Evolutionary conservation across 2,329 filamentous ascomycete species (phyloP).

Genomic region (Thermoascus crustaceus): DNA sequence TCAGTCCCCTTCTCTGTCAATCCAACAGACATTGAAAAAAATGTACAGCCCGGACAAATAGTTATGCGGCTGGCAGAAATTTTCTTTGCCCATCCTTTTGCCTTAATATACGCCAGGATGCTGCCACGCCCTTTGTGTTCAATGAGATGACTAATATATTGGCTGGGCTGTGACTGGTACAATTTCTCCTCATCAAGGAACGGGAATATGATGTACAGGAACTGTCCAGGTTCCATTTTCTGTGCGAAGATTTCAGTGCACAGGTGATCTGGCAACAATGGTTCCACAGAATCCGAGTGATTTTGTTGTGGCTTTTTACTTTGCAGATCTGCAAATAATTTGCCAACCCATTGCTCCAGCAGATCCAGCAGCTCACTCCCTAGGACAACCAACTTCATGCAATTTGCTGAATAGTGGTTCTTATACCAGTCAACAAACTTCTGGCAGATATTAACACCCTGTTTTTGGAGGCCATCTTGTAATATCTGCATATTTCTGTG

Average conservation of each 20-base stretch:
- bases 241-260: conserved; percentile 67
- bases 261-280: too few species aligned
- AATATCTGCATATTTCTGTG: conserved; percentile 75
- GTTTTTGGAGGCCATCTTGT: conserved; percentile 63
- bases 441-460: conserved; percentile 68
- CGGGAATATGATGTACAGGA: conserved; percentile 65
- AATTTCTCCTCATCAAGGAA: conserved; percentile 69
- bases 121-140: conserved; percentile 82
- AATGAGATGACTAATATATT: conserved; percentile 73
- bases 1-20: conserved; percentile 71
- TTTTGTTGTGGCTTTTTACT: conserved; percentile 64
- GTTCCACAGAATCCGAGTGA: conserved; percentile 52
- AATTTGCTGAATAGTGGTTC: conserved; percentile 76
- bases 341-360: conserved; percentile 67
- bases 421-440: conserved; percentile 82
- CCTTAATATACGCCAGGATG: conserved; percentile 74
- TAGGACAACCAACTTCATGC: conserved; percentile 78
- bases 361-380: conserved; percentile 69
- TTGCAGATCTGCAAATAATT: conserved; percentile 65
- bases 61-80: conserved; percentile 62
- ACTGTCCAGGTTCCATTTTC: conserved; percentile 72
- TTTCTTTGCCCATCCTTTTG: conserved; percentile 72
- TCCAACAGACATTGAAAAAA: conserved; percentile 65
- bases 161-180: conserved; percentile 65
- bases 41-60: conserved; percentile 64